Evolutionary conservation across 768 basidiomycete genomes (phyloP), one percentile per base, ranked within the genome.

Genomic region (Coprinopsis cinerea): DNA sequence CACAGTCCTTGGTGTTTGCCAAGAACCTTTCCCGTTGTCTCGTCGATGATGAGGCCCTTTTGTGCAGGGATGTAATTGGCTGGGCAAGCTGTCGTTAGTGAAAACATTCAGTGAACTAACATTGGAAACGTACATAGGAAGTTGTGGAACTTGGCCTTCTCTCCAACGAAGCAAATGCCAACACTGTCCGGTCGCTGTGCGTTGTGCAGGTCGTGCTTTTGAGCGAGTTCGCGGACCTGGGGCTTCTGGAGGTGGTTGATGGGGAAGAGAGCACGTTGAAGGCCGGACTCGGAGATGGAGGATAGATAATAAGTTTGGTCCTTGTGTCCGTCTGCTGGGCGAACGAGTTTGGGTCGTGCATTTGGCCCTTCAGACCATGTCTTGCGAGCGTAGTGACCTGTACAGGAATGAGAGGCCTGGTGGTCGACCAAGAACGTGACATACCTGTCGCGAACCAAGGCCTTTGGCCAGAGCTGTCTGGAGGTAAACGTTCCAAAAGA

Each of bases 221-320:
- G 65, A 0, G 94, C 94, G 15, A 95, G 67, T 50, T 76, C 71
- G 13, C 92, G 77, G 0, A 96, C 90, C 55, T 85, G 70, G 0
- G 72, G 55, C 65, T 98, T 98, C 4, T 67, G 74, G 7, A 87
- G 59, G 11, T 69, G 60, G 2, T 78, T 84, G 4, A 97, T 68
- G 0, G 93, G 94, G 53, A 96, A 93, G 1, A 94, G 61, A 0
- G 91, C 78, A n/a, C 78, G 74, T 3, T 71, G 63, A 13, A 94
- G 75, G 47, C 82, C 74, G 0, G 56, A 48, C 64, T 92, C 86
- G 0, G 83, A 67, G 36, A 94, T 81, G 1, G 86, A 82, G 2
- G 91, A 84, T 2, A 95, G 74, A 62, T 92, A 98, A 58, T 93
- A 96, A 0, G 92, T 84, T 65, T 98, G 94, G 65, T 97, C 94